Base-by-base conservation (phyloP, 805 yeast species). In the Starmerella cellae region DNA sequence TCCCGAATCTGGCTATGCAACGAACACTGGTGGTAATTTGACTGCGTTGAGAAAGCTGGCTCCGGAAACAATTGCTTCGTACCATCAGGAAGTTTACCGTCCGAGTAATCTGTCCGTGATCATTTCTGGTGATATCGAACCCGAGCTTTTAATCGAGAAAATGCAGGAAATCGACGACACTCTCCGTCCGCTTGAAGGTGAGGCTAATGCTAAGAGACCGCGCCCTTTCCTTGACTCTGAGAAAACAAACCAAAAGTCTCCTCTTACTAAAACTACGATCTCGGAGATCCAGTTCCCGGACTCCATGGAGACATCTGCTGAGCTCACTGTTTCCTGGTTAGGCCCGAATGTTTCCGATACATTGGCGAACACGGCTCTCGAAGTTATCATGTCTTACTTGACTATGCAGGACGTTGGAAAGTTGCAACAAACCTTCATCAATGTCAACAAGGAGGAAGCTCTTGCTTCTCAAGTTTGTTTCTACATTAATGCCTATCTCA, bases 21-120 rank as follows among this genome's bases (percentile, higher is more conserved):
- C 91, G 8, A 96, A 91, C 58, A 88, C 97, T 8, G 98, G 98
- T 40, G 98, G 98, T 0, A 62, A 84, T 37, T 74, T 84, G 60
- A 68, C 71, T 23, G 83, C 84, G 45, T 69, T 91, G 50, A 73
- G 96, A 47, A 68, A 67, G 2, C 67, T 91, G 53, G 71, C 81
- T 1, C 79, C 76, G 50, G 80, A 77, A 1, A 77, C 78, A 35
- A 88, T 91, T 51, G 71, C 79, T 51, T 62, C 75, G 19, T 91
- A 83, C 56, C 97, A 91, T 60, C 62, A 67, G 23, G 60, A 65
- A 14, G 63, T 73, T 55, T 91, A 91, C 61, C 70, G 87, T 37
- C 82, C 95, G 1, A 84, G 81, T 47, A 91, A 91, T 54, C 64
- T 85, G 47, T 77, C 88, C 56, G 71, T 91, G 14, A 76, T 91